Evolutionary conservation across 2,329 filamentous ascomycete species (phyloP), one percentile per base, ranked within the genome.

Genomic region (Cladosporium sp.): DNA sequence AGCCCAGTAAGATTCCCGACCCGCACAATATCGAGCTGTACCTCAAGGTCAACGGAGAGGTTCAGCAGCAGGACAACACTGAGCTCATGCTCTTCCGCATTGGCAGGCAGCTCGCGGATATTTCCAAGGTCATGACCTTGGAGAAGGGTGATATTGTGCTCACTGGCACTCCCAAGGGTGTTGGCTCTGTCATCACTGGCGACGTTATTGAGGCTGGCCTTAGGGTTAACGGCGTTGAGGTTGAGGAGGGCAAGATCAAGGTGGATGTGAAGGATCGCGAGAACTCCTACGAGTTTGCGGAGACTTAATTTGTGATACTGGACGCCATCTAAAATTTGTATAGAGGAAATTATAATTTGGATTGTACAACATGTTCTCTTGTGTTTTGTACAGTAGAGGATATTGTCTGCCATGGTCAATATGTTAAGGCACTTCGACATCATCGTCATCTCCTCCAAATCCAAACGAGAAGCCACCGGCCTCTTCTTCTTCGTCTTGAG

Each of bases 91-190:
- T 98, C 52, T 95, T 95, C 77, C 79, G 80, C 51, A 93, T 98
- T 62, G 91, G 92, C 18, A 78, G 88, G 59, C 83, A 95, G 56
- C 69, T 98, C 64, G 87, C 85, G 62, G 90, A 96, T 72, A 95
- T 98, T 65, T 93, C 88, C 57, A 85, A 85, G 67, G 91, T 97
- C 51, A 96, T 97, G 90, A 90, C 89, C 7, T 76, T 98, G 52
- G 85, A 95, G 70, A 82, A 86, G 63, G 93, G 92, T 42, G 93
- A 98, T 69, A 84, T 98, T 63, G 83, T 98, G 42, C 73, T 98
- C 60, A 98, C 93, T n/a, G 93, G 93, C 15, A 98, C 93, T 43
- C 93, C 93, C 43, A 96, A 96, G 73, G 93, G 93, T 11, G 93
- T 98, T 1, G 93, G 93, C 1, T 78, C 84, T 16, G 90, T 95